A percentile compares a stretch with the other conserved stretches of the same genome.
These are phyloP conservation scores for Podila minutissima DNA, from an alignment of 192 early-diverging fungal genomes.

Conservation along the genomic window DNA sequence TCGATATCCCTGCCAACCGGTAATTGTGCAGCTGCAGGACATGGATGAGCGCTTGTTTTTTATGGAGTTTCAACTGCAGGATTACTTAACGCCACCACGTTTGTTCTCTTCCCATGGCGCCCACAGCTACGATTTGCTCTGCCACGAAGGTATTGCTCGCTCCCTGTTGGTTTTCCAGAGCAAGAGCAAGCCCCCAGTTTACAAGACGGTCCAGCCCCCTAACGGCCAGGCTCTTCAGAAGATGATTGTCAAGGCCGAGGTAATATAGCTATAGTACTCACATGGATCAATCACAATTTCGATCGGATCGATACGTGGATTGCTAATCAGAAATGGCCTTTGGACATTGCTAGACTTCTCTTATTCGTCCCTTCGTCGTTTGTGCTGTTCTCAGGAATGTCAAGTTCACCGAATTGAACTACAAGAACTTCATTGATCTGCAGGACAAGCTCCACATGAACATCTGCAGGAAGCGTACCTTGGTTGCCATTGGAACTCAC, in stretches of 20 bases:
- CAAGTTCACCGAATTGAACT: constrained; percentile 80
- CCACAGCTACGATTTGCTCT: constrained; percentile 93
- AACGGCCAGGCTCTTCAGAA: constrained; percentile 64
- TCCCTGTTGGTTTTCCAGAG: constrained; percentile 88
- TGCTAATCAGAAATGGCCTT: background rate
- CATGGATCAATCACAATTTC: background rate
- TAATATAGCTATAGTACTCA: constrained; percentile 26
- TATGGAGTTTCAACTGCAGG: background rate
- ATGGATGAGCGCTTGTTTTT: constrained; percentile 20
- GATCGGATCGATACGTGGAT: too few relatives aligned
- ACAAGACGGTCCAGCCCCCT: constrained; percentile 67
- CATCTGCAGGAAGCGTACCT: constrained; percentile 93
- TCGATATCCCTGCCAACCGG: constrained; percentile 98
- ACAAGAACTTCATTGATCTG: constrained; percentile 97
- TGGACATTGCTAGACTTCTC: constrained; percentile 68
- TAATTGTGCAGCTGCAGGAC: constrained; percentile 16
- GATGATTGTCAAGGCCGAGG: constrained; percentile 77
- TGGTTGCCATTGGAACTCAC: constrained; percentile 98
- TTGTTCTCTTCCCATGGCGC: background rate
- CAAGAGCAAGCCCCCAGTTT: constrained; percentile 73
- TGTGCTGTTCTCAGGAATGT: constrained; percentile 92
- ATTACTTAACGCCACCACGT: background rate
- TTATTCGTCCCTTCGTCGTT: constrained; percentile 88
- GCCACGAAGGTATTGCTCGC: constrained; percentile 94
- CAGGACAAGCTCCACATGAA: constrained; percentile 99